phyloP scores from a whole-genome alignment of 164 flowering plant species.

The Berberis thunbergii region DNA sequence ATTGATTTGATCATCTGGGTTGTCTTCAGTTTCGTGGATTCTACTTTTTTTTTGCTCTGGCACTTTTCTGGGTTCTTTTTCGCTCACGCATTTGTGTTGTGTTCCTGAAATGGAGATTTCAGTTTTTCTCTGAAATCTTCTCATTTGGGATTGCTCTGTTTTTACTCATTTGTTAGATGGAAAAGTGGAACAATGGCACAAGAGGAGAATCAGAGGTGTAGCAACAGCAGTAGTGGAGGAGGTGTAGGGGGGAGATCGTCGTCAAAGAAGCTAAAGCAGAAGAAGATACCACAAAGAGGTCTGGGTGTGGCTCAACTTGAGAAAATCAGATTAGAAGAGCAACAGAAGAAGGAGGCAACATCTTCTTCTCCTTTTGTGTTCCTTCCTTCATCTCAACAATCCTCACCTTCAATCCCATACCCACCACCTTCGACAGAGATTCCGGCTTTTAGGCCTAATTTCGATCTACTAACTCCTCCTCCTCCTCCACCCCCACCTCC shows the following conservation, averaged over 20 bases:
- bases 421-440: conserved; percentile 16
- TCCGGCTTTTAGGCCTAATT: conserved; percentile 18
- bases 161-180: conserved; percentile 8
- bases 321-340: conserved; percentile 61
- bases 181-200: conserved; percentile 10
- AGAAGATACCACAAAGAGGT: conserved; percentile 77
- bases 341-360: conserved; percentile 26
- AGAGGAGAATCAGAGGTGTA: conserved; percentile 13
- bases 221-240: conserved; percentile 10
- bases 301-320: conserved; percentile 88
- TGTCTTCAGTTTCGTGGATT: no score
- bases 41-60: background rate
- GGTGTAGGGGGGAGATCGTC: conserved; percentile 5
- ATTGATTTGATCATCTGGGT: no score
- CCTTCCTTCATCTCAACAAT: background rate
- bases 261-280: conserved; percentile 45
- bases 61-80: background rate
- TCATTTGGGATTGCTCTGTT: background rate
- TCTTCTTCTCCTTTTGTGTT: background rate
- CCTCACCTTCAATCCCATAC: conserved; percentile 19
- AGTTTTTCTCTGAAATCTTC: no score
- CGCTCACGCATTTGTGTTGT: background rate
- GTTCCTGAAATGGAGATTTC: no score
- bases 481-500: conserved; percentile 17
- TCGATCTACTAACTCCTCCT: conserved; percentile 8